phyloP scores from a whole-genome alignment of 306 rosid genomes.

The Sicyos baderoa region DNA sequence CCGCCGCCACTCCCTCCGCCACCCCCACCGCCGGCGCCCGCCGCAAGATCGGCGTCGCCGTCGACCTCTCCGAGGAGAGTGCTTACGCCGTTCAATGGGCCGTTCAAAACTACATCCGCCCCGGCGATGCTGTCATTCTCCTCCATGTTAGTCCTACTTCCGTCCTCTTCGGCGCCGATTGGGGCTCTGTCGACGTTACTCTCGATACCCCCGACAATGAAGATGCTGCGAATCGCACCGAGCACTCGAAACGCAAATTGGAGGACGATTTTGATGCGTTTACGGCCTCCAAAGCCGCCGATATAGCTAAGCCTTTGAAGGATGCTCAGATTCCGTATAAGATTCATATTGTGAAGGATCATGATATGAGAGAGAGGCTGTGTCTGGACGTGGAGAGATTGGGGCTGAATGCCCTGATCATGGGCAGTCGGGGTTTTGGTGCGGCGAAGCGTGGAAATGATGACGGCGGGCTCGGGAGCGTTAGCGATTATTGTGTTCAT shows the following conservation, averaged over 20 bases:
- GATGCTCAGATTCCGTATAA: constrained; percentile 93
- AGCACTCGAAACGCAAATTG: constrained; percentile 35
- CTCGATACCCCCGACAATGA: constrained; percentile 30
- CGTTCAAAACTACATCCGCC: constrained; percentile 82
- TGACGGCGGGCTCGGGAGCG: constrained; percentile 87
- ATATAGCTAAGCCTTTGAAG: constrained; percentile 57
- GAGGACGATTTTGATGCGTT: constrained; percentile 87
- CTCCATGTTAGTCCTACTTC: constrained; percentile 94
- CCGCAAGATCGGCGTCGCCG: constrained; percentile 88
- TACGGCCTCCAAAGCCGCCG: constrained; percentile 70
- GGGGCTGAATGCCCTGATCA: constrained; percentile 81
- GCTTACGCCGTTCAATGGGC: constrained; percentile 97
- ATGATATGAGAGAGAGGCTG: constrained; percentile 90
- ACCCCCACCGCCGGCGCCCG: constrained; percentile 97
- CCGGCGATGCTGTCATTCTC: constrained; percentile 92
- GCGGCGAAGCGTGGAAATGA: constrained; percentile 72
- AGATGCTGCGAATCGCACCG: constrained; percentile 25
- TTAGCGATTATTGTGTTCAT: constrained; percentile 88
- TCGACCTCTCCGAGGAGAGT: constrained; percentile 88
- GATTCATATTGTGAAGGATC: constrained; percentile 97
- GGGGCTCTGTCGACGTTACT: constrained; percentile 81
- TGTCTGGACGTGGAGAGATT: constrained; percentile 90
- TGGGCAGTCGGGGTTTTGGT: constrained; percentile 97
- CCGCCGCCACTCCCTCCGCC: constrained; percentile 34
- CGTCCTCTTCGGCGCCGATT: constrained; percentile 92